phyloP scores from a whole-genome alignment of 306 rosid genomes.

The Glycine tomentella region DNA sequence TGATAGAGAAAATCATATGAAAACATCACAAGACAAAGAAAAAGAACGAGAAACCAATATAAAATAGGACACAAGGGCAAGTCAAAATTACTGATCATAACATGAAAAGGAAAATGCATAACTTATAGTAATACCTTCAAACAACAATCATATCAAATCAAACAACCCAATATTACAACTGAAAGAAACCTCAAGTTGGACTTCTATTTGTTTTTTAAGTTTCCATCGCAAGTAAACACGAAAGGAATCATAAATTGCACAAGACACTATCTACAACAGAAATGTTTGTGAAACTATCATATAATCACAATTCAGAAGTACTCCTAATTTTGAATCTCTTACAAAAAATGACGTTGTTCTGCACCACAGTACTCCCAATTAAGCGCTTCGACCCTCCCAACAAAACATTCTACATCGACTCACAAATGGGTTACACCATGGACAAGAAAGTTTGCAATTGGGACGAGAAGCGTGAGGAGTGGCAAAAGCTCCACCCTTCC shows the following conservation, averaged over 20 bases:
- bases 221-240: constrained; percentile 29
- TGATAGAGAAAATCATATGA: too few species aligned
- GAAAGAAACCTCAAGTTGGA: constrained; percentile 1
- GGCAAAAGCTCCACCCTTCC: constrained; percentile 67
- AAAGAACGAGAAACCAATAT: constrained; percentile 9
- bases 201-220: not conserved
- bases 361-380: not conserved
- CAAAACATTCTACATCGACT: constrained; percentile 71
- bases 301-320: too few species aligned
- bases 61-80: not conserved
- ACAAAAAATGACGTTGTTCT: not conserved
- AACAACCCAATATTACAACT: not conserved
- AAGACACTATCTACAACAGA: too few species aligned
- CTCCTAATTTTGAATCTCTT: constrained; percentile 19
- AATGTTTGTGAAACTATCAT: too few species aligned
- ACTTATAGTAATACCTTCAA: not conserved
- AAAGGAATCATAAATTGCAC: constrained; percentile 37
- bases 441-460: constrained; percentile 59
- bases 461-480: constrained; percentile 74
- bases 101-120: constrained; percentile 40
- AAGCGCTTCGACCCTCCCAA: constrained; percentile 59
- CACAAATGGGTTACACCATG: constrained; percentile 64
- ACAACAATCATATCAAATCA: constrained; percentile 19
- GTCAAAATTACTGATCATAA: constrained; percentile 35
- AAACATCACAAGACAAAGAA: constrained; percentile 10